These are phyloP conservation scores for Dinochytrium kinnereticum DNA, from an alignment of 371 early-diverging fungal genomes.

Conservation along the genomic window DNA sequence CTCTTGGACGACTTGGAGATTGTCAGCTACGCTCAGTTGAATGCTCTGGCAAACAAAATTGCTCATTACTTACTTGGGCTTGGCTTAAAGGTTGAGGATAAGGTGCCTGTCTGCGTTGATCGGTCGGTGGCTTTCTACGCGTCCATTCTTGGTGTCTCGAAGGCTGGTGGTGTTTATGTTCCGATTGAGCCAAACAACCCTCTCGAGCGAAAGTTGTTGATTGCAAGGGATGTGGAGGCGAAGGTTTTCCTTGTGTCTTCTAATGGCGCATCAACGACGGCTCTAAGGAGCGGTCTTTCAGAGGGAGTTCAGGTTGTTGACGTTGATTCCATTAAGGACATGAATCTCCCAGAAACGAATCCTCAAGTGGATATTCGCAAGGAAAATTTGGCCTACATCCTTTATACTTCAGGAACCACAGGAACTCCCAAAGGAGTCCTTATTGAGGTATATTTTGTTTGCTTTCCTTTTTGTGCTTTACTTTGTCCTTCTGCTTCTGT, in stretches of 20 bases:
- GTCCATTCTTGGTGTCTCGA: slow-evolving; percentile 34
- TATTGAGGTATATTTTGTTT: background rate
- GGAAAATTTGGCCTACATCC: slow-evolving; percentile 25
- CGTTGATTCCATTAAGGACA: background rate
- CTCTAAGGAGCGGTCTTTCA: background rate
- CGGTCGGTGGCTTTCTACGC: slow-evolving; percentile 32
- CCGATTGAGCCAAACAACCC: slow-evolving; percentile 36
- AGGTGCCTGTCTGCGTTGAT: slow-evolving; percentile 23
- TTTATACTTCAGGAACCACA: slow-evolving; percentile 43
- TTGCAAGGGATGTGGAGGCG: slow-evolving; percentile 12
- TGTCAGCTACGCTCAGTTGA: slow-evolving; percentile 31
- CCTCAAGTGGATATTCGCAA: background rate
- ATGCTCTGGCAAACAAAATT: slow-evolving; percentile 27
- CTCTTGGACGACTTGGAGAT: background rate
- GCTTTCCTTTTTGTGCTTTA: background rate
- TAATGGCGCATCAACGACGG: background rate
- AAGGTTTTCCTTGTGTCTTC: background rate
- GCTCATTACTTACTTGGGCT: slow-evolving; percentile 8
- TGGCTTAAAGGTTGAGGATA: slow-evolving; percentile 14
- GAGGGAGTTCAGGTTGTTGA: background rate
- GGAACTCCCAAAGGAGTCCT: slow-evolving; percentile 44
- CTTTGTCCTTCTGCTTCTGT: background rate
- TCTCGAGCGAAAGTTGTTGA: slow-evolving; percentile 2
- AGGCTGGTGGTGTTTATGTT: slow-evolving; percentile 39
- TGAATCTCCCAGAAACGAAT: background rate